Percentiles rank a stretch among this genome's conserved stretches.
These are phyloP conservation scores for Vicia villosa DNA, from an alignment of 306 rosid genomes.

Conservation along the genomic window DNA sequence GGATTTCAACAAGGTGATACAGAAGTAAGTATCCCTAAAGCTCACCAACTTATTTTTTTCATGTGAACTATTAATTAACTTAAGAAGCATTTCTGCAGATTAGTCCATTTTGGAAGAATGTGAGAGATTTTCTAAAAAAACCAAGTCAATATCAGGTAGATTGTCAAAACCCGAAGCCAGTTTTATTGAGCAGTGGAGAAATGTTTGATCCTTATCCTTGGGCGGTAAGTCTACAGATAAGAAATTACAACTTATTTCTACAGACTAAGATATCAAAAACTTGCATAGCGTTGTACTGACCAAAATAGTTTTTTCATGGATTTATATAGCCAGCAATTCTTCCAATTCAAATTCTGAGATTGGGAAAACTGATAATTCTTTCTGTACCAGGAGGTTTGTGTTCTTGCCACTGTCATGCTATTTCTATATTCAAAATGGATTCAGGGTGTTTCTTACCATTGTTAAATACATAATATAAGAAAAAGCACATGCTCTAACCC, in stretches of 20 bases:
- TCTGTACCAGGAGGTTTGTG: conserved; percentile 90
- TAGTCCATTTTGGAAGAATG: conserved; percentile 49
- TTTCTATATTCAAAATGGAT: conserved; percentile 2
- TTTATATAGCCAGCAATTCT: conserved; percentile 79
- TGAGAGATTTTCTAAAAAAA: conserved; percentile 54
- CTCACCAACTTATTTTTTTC: not conserved
- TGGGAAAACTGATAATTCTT: conserved; percentile 82
- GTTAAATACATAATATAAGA: not conserved
- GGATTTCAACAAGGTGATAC: conserved; percentile 91
- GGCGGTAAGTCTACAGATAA: conserved; percentile 56
- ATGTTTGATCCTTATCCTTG: conserved; percentile 85
- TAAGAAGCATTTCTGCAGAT: conserved; percentile 50
- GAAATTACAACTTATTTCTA: not conserved
- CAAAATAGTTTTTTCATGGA: conserved; percentile 6
- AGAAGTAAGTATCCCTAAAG: conserved; percentile 42
- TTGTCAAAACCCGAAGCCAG: conserved; percentile 82
- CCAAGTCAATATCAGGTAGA: conserved; percentile 67
- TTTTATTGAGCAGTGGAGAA: conserved; percentile 73
- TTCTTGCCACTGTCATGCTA: not conserved
- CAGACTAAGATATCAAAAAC: conserved; percentile 1
- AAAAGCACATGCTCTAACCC: conserved; percentile 5
- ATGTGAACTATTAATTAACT: not conserved
- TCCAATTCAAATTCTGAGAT: conserved; percentile 79
- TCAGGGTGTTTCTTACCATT: not conserved
- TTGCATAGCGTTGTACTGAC: not conserved